These are phyloP conservation scores for Amphicarpaea edgeworthii DNA, from an alignment of 306 rosid genomes.

Conservation along the genomic window DNA sequence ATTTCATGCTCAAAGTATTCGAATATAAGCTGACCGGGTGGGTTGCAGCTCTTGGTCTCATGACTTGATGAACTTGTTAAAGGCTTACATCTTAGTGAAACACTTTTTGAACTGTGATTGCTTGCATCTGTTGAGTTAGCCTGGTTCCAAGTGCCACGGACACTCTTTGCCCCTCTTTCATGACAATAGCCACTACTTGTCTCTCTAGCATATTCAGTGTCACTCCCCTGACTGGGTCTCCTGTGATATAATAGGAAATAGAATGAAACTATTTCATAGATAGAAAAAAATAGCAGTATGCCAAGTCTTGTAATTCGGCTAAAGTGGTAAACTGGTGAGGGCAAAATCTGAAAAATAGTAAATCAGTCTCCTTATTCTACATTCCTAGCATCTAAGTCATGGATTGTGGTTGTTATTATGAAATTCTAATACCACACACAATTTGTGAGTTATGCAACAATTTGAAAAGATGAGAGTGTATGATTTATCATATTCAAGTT, in stretches of 20 bases:
- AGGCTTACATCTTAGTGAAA: conserved; percentile 50
- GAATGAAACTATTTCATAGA: conserved; percentile 1
- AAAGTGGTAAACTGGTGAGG: not conserved
- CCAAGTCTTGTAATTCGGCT: not conserved
- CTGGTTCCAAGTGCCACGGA: conserved; percentile 44
- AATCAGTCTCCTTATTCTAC: not conserved
- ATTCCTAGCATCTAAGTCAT: not conserved
- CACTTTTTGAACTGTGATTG: conserved; percentile 49
- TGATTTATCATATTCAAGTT: not conserved
- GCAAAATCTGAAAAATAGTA: not conserved
- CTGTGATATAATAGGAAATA: conserved; percentile 48
- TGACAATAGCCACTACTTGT: conserved; percentile 72
- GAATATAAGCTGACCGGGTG: conserved; percentile 61
- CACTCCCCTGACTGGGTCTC: conserved; percentile 75
- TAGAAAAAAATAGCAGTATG: not conserved
- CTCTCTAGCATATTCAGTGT: conserved; percentile 81
- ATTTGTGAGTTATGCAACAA: not conserved
- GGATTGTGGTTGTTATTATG: conserved; percentile 10
- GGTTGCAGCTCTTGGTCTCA: conserved; percentile 61
- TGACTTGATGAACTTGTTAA: conserved; percentile 65
- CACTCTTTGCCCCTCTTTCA: conserved; percentile 57
- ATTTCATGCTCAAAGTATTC: conserved; percentile 73
- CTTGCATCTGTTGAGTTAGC: conserved; percentile 45
- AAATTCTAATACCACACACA: not conserved
- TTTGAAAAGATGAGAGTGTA: not conserved